A percentile compares a stretch with the other conserved stretches of the same genome.
These are phyloP conservation scores for Picea sitchensis DNA, from an alignment of 75 land plant genomes.

Conservation along the genomic window DNA sequence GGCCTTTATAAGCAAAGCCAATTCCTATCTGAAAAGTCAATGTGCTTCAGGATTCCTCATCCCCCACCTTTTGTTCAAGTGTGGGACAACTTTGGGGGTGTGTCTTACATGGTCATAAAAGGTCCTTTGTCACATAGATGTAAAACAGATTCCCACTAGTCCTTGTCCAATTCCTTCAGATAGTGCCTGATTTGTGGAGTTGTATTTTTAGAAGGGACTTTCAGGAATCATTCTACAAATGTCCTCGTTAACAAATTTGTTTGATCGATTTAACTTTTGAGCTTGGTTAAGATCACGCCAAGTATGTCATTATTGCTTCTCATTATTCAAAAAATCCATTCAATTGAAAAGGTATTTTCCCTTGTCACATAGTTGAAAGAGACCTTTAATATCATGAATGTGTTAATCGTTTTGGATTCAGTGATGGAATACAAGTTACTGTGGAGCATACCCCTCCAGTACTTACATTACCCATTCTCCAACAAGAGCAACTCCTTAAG, in stretches of 20 bases:
- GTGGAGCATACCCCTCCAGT: background rate
- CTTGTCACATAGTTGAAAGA: background rate
- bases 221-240: background rate
- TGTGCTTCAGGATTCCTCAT: too few relatives aligned
- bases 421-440: background rate
- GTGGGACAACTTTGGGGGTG: too few relatives aligned
- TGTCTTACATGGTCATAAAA: too few relatives aligned
- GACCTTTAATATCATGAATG: background rate
- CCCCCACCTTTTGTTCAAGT: too few relatives aligned
- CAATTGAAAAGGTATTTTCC: background rate
- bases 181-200: background rate
- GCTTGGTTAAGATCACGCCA: background rate
- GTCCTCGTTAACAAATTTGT: background rate
- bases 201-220: background rate
- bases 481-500: background rate
- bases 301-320: background rate
- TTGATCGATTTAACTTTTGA: background rate
- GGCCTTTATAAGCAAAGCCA: too few relatives aligned
- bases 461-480: background rate
- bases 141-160: background rate
- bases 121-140: background rate
- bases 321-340: background rate
- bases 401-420: background rate
- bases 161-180: background rate
- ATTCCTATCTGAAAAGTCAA: too few relatives aligned